Conservation (phyloP, 768 basidiomycete species). For the Exsudoporus frostii region DNA sequence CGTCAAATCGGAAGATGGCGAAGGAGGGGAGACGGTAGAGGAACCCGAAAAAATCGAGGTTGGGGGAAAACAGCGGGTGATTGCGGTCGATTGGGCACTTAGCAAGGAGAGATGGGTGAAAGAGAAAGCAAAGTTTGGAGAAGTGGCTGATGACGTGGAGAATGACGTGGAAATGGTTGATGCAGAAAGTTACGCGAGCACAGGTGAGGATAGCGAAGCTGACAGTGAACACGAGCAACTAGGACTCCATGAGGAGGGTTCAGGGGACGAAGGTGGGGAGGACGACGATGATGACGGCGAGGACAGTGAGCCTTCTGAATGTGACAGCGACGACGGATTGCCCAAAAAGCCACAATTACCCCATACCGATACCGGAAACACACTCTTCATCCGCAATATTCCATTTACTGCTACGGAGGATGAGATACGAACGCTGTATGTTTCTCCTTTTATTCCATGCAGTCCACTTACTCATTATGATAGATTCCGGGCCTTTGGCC, state of each 20-base stretch:
- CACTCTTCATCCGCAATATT: slow-evolving; percentile 91
- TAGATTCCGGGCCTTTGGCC: slow-evolving; percentile 86
- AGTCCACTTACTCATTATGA: background rate
- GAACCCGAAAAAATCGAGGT: slow-evolving; percentile 34
- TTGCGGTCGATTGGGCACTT: slow-evolving; percentile 96
- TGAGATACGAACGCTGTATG: slow-evolving; percentile 81
- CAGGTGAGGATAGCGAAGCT: slow-evolving; percentile 26
- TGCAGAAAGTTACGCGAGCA: slow-evolving; percentile 22
- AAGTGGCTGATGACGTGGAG: slow-evolving; percentile 26
- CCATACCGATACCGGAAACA: slow-evolving; percentile 82
- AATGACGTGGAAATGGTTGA: slow-evolving; percentile 34
- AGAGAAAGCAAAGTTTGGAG: slow-evolving; percentile 57
- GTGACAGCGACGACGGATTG: slow-evolving; percentile 33
- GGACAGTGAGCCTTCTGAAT: slow-evolving; percentile 14
- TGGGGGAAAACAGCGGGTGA: slow-evolving; percentile 51
- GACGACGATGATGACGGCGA: slow-evolving; percentile 27
- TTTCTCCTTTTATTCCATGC: background rate
- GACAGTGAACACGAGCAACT: slow-evolving; percentile 42
- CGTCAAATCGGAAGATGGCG: slow-evolving; percentile 33
- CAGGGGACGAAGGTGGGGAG: slow-evolving; percentile 29
- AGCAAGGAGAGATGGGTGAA: slow-evolving; percentile 92
- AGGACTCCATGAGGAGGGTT: slow-evolving; percentile 42
- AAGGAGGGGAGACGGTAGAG: slow-evolving; percentile 37
- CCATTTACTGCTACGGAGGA: slow-evolving; percentile 92
- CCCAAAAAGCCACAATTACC: slow-evolving; percentile 69